These are phyloP conservation scores for Phialophora expanda DNA, from an alignment of 2,329 filamentous ascomycete genomes.

Conservation along the genomic window DNA sequence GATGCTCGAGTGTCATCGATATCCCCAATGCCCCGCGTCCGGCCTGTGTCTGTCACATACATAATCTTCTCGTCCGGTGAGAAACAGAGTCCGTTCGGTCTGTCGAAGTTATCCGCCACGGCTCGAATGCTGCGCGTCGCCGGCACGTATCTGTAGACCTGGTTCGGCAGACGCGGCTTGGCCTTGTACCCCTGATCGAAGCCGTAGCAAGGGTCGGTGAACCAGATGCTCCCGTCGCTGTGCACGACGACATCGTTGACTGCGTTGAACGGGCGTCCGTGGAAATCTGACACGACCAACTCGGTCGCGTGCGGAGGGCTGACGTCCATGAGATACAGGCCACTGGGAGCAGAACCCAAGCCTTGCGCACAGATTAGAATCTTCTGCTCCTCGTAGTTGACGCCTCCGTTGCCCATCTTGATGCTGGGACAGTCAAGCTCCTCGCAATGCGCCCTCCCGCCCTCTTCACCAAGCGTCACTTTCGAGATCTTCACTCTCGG, in stretches of 20 bases:
- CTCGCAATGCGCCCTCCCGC: too few relatives aligned
- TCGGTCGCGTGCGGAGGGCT: background rate
- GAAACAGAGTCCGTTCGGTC: conserved; percentile 51
- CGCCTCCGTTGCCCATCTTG: background rate
- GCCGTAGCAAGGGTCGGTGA: conserved; percentile 49
- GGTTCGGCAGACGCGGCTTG: conserved; percentile 43
- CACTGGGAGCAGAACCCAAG: background rate
- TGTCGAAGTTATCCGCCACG: conserved; percentile 47
- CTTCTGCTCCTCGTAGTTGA: background rate
- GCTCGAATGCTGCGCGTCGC: conserved; percentile 42
- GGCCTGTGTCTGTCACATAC: conserved; percentile 50
- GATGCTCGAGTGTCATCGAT: too few relatives aligned
- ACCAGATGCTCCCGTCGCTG: conserved; percentile 48
- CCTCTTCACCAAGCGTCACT: too few relatives aligned
- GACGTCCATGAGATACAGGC: conserved; percentile 8
- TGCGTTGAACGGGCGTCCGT: conserved; percentile 42
- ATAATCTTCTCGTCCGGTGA: conserved; percentile 46
- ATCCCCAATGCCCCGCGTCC: conserved; percentile 16
- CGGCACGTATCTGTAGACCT: conserved; percentile 48
- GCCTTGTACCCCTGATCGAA: conserved; percentile 45
- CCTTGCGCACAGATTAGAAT: conserved; percentile 48
- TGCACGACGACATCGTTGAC: conserved; percentile 49
- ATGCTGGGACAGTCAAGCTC: too few relatives aligned
- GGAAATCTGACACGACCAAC: conserved; percentile 14
- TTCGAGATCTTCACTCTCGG: too few relatives aligned